Base-by-base conservation (phyloP, 345 rosid species). In the Sisymbrium irio region DNA sequence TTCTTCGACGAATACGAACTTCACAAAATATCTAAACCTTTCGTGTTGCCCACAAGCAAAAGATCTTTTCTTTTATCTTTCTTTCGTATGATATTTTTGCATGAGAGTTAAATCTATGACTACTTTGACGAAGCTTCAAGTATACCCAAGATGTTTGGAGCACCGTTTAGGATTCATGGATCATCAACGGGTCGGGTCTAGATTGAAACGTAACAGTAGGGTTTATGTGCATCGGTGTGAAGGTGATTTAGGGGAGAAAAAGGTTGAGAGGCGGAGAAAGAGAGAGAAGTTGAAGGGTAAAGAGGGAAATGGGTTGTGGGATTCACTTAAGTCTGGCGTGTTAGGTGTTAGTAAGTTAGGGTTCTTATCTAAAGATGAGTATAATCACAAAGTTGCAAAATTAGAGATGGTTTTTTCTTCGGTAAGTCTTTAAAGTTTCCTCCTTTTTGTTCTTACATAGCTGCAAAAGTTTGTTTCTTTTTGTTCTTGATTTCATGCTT, bases 371-470 rank as follows among this genome's bases (percentile, higher is more conserved):
- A 77, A 59, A 3, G 87, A 85, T 58, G 89, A 88, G 33, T 67
- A 76, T 41, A 62, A 49, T 41, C 68, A 75, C 56, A 82, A 82
- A 22, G 60, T 84, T 72, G 85, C 78, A 64, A 85, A 83, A 45
- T 50, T 88, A 65, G 97, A 90, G 80, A 78, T 71, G 63, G 78
- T 84, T 71, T 85, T 84, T 76, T 82, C 87, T 33, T 77, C 80
- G 71, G 91, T 90, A 55, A 85, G 88, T 81, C 70, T 7, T 4
- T 7, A 62, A 46, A 15, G 14, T 28, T 36, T 53, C 44, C 0
- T 39, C 18, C 3, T 37, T 58, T 37, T 10, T 39, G 5, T 12
- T 12, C 44, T 40, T 4, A 40, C 5, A 1, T 40, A 40, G 10
- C 41, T 39, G 25, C 25, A n/a, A 62, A 46, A 15, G 14, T 28